These are phyloP conservation scores for Durotheca rogersii DNA, from an alignment of 495 filamentous ascomycete genomes.

Conservation along the genomic window DNA sequence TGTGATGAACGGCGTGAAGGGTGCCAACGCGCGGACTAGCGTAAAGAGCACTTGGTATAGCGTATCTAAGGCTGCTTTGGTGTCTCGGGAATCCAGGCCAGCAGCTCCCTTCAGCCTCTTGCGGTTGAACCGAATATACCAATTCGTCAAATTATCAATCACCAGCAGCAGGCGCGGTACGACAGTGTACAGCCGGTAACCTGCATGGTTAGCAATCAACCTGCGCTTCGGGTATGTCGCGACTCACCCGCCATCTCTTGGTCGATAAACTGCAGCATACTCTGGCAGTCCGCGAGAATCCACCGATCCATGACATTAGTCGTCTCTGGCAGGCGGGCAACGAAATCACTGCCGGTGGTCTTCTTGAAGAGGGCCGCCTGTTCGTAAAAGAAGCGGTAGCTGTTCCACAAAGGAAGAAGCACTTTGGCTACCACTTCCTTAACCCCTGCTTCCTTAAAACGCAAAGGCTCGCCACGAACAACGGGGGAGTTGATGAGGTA, in stretches of 20 bases:
- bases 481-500: constrained; percentile 98
- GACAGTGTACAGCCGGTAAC: constrained; percentile 88
- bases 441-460: constrained; percentile 90
- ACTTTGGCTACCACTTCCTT: constrained; percentile 97
- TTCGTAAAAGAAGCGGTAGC: constrained; percentile 96
- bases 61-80: constrained; percentile 86
- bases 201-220: constrained; percentile 36
- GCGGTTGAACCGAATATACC: constrained; percentile 99
- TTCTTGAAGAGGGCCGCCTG: constrained; percentile 93
- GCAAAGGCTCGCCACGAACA: constrained; percentile 85
- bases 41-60: constrained; percentile 97
- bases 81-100: constrained; percentile 70
- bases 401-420: constrained; percentile 93
- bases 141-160: constrained; percentile 96
- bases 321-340: constrained; percentile 69
- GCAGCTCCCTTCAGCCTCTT: constrained; percentile 93
- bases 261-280: constrained; percentile 88
- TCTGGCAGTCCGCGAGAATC: constrained; percentile 93
- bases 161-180: constrained; percentile 83
- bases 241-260: constrained; percentile 81
- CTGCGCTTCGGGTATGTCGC: background rate
- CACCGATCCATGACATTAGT: constrained; percentile 96
- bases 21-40: constrained; percentile 79
- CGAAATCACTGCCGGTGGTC: constrained; percentile 72
- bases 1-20: constrained; percentile 93